Conservation (phyloP, 257 asterid species). For the Buddleja alternifolia region DNA sequence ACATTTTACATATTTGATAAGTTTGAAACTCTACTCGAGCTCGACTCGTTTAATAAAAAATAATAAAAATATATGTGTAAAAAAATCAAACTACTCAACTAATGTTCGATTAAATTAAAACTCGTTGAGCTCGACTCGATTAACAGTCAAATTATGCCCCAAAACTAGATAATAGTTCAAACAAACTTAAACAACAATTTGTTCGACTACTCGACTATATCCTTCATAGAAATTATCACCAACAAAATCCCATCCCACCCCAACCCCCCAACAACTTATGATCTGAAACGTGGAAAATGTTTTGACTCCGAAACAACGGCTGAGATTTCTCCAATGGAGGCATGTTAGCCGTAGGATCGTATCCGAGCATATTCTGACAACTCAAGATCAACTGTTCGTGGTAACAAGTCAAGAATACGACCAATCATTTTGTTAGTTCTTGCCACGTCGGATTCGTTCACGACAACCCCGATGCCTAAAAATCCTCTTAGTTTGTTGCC, state of each 20-base stretch:
- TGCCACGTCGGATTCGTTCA: slow-evolving; percentile 45
- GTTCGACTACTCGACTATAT: too few species aligned
- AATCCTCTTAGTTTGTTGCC: not conserved
- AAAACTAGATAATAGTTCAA: too few species aligned
- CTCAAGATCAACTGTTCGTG: slow-evolving; percentile 42
- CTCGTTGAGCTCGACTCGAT: too few species aligned
- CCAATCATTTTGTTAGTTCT: slow-evolving; percentile 50
- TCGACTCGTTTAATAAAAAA: too few species aligned
- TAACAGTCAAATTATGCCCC: too few species aligned
- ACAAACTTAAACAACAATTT: too few species aligned
- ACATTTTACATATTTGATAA: too few species aligned
- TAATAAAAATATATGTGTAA: too few species aligned
- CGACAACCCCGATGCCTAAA: slow-evolving; percentile 31
- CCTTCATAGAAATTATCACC: slow-evolving; percentile 41
- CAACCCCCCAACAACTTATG: not conserved
- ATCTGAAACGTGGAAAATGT: slow-evolving; percentile 29
- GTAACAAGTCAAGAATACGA: slow-evolving; percentile 40
- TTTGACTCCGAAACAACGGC: slow-evolving; percentile 34
- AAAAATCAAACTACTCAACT: too few species aligned
- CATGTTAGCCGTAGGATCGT: slow-evolving; percentile 29
- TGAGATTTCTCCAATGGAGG: slow-evolving; percentile 14
- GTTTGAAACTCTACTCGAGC: too few species aligned
- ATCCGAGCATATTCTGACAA: slow-evolving; percentile 38
- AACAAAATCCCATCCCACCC: slow-evolving; percentile 39
- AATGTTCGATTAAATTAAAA: too few species aligned